Conservation (phyloP, 306 rosid genomes). For the Pachyrhizus erosus region DNA sequence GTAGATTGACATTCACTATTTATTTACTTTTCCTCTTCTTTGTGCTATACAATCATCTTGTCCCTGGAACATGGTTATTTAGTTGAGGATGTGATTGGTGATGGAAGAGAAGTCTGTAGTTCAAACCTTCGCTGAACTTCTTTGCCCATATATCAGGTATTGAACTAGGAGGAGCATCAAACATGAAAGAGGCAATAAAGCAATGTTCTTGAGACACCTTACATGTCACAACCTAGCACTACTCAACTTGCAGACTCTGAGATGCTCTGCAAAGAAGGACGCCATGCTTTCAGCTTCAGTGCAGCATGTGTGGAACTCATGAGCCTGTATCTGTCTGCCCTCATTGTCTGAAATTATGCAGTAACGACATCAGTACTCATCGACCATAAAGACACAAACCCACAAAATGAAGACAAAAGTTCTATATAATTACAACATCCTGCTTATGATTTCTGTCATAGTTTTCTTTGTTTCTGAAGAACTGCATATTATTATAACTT, state of each 20-base stretch:
- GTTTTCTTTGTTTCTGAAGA: neutral
- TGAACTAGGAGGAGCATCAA: constrained; percentile 42
- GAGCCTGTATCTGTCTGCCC: constrained; percentile 59
- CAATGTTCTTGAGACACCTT: constrained; percentile 31
- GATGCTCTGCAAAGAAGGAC: constrained; percentile 90
- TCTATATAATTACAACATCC: neutral
- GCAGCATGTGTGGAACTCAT: constrained; percentile 53
- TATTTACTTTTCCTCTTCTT: constrained; percentile 17
- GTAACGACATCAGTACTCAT: constrained; percentile 32
- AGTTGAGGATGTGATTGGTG: constrained; percentile 43
- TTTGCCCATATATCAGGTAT: constrained; percentile 34
- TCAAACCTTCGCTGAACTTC: constrained; percentile 42
- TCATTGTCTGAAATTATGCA: constrained; percentile 59
- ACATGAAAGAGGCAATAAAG: constrained; percentile 46
- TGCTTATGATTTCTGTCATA: neutral
- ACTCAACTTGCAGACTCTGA: constrained; percentile 67
- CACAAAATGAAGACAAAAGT: neutral
- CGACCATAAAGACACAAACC: constrained; percentile 9
- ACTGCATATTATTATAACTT: neutral
- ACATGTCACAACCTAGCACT: constrained; percentile 30
- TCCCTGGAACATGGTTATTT: constrained; percentile 49
- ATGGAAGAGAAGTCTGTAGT: constrained; percentile 48
- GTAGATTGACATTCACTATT: constrained; percentile 45
- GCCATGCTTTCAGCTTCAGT: constrained; percentile 72
- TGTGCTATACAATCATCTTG: constrained; percentile 59